Base-by-base conservation (phyloP, 352 stramenopile genomes). In the Thraustotheca clavata region DNA sequence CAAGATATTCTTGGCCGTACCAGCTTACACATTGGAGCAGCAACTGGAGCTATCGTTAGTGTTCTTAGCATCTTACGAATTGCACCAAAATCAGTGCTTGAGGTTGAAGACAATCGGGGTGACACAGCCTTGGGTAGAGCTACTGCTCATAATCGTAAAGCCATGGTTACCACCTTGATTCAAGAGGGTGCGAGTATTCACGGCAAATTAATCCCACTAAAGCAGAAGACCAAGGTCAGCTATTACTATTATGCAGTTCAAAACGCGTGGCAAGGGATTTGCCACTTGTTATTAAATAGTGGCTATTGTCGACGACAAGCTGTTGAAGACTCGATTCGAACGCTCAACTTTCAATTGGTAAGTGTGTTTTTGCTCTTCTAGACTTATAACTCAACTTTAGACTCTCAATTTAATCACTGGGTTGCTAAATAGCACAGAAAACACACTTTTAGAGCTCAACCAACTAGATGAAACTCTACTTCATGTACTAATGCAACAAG, bases 241-340 rank as follows among this genome's bases (percentile, higher is more conserved):
- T 88, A 86, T 69, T 91, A 89, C 49, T 89, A 87, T 55, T 76
- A 88, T 49, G 83, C 83, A 0, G 80, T 91, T 12, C 83, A 76
- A 62, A 69, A 89, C 54, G 76, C 72, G 7, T 71, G 89, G 9
- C 83, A 80, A 0, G 83, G 80, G 4, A 87, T 91, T 22, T 91
- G 79, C 39, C 83, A 91, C 65, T 83, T 91, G 70, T 69, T 91
- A 3, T 60, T 91, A 11, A 89, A 73, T 35, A 73, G 78, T 9
- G 87, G 85, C 57, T 91, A 89, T 57, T 80, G 69, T 26, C 80
- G 76, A 16, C 77, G 80, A 14, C 83, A 91, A 73, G 83, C 80
- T 0, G 76, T 89, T 6, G 83, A 91, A 67, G 83, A 91, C 36
- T 76, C 80, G 0, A 71, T 91, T 2, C 67, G 75, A 3, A 89